Percentiles rank a stretch among this genome's conserved stretches.
Conservation (phyloP, 306 rosid genomes). For the Trifolium subterraneum region DNA sequence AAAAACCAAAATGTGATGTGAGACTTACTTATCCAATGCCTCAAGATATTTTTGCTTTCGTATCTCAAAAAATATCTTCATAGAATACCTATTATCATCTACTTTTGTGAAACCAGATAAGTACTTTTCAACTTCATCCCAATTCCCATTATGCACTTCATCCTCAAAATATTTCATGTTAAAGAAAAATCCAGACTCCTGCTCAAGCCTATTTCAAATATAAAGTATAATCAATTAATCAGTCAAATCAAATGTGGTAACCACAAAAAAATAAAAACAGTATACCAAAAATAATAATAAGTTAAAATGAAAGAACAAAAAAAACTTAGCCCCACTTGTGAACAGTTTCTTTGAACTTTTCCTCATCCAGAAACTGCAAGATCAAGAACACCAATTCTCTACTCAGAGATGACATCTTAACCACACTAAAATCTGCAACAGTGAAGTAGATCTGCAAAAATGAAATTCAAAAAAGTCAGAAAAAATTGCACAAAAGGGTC, state of each 20-base stretch:
- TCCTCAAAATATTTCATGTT: constrained; percentile 98
- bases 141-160: constrained; percentile 96
- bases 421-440: constrained; percentile 51
- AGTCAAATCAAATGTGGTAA: constrained; percentile 43
- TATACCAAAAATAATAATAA: constrained; percentile 29
- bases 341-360: constrained; percentile 97
- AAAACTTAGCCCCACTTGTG: constrained; percentile 75
- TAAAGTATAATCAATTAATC: constrained; percentile 31
- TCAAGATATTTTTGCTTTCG: constrained; percentile 98
- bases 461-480: neutral
- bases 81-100: constrained; percentile 94
- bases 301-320: constrained; percentile 25
- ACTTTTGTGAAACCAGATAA: constrained; percentile 98
- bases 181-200: constrained; percentile 98
- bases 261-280: constrained; percentile 17
- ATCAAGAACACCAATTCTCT: constrained; percentile 99
- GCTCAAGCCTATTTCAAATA: constrained; percentile 72
- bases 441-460: constrained; percentile 77
- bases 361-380: constrained; percentile 98
- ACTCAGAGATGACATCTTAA: constrained; percentile 91
- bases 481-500: constrained; percentile 39
- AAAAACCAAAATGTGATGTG: constrained; percentile 31
- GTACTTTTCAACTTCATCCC: constrained; percentile 98
- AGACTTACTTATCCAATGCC: constrained; percentile 93
- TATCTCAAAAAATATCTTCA: constrained; percentile 99